These are phyloP conservation scores for Karstenula rhodostoma DNA, from an alignment of 2,329 filamentous ascomycete genomes.

Conservation along the genomic window DNA sequence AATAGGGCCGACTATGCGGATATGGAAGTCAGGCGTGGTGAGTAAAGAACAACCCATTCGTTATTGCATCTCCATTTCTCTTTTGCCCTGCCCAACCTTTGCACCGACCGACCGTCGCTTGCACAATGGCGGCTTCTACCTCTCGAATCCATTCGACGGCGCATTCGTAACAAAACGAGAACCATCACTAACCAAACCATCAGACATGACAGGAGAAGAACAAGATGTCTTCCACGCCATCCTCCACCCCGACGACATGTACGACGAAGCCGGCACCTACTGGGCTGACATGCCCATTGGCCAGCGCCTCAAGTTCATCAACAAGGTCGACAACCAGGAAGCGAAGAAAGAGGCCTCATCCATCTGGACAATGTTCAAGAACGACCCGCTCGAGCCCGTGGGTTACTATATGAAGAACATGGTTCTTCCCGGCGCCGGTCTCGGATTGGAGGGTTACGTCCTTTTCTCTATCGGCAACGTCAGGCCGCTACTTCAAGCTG, in stretches of 20 bases:
- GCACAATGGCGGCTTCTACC: background rate
- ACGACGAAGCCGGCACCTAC: constrained; percentile 82
- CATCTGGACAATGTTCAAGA: constrained; percentile 83
- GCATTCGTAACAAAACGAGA: background rate
- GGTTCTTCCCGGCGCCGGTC: constrained; percentile 88
- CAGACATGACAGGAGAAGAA: constrained; percentile 65
- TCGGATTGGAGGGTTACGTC: constrained; percentile 92
- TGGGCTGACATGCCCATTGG: constrained; percentile 85
- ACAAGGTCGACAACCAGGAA: constrained; percentile 75
- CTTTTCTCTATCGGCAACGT: constrained; percentile 97
- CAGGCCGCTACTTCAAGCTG: constrained; percentile 77
- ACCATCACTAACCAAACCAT: constrained; percentile 27
- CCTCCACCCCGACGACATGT: constrained; percentile 88
- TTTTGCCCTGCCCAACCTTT: background rate
- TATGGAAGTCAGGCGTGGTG: constrained; percentile 12
- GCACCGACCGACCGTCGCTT: constrained; percentile 10
- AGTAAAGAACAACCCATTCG: background rate
- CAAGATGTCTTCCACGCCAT: constrained; percentile 76
- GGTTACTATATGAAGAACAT: constrained; percentile 89
- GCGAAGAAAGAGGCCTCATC: constrained; percentile 69
- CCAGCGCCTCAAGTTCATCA: constrained; percentile 78
- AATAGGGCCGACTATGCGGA: background rate
- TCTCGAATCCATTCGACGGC: background rate
- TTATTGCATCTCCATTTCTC: background rate
- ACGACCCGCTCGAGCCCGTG: constrained; percentile 84